Evolutionary conservation across 805 yeast genomes (phyloP).

Genomic region (Tetrapisispora namnaoensis): DNA sequence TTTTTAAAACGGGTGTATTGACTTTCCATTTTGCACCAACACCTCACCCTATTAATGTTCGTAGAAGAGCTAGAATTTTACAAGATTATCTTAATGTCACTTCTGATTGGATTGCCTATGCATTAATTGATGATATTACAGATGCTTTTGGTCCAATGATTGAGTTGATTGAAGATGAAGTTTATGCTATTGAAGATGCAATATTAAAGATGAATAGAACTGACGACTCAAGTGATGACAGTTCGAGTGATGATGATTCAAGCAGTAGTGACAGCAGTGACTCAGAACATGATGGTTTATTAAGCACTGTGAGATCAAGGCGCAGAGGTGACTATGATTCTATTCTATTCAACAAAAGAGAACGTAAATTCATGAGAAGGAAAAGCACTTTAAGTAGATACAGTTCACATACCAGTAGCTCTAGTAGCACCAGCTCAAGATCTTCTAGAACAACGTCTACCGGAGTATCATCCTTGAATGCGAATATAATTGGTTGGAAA

Average conservation of each 20-base stretch:
- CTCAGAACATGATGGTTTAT: constrained; percentile 2
- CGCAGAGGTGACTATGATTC: constrained; percentile 2
- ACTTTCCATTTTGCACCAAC: constrained; percentile 93
- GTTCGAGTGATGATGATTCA: constrained; percentile 14
- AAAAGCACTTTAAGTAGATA: constrained; percentile 2
- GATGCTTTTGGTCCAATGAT: constrained; percentile 97
- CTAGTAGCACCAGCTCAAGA: constrained; percentile 3
- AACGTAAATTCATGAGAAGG: not conserved
- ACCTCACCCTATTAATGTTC: constrained; percentile 91
- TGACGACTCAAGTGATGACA: constrained; percentile 33
- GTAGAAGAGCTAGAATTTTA: constrained; percentile 82
- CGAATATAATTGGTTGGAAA: constrained; percentile 61
- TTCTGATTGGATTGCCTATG: constrained; percentile 96
- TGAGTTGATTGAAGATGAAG: constrained; percentile 88
- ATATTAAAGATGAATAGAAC: constrained; percentile 80
- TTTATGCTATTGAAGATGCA: constrained; percentile 87
- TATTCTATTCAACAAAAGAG: not conserved
- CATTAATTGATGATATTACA: constrained; percentile 90
- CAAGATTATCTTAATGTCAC: constrained; percentile 83
- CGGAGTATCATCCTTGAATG: constrained; percentile 30
- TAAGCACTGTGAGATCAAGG: not conserved
- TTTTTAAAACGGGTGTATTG: constrained; percentile 81
- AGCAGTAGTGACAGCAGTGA: constrained; percentile 10
- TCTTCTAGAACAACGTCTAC: constrained; percentile 23
- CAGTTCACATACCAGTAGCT: not conserved